Percentiles rank a stretch among this genome's conserved stretches.
Conservation (phyloP, 1,139 yeast genomes). For the Debaryomyces robertsiae region DNA sequence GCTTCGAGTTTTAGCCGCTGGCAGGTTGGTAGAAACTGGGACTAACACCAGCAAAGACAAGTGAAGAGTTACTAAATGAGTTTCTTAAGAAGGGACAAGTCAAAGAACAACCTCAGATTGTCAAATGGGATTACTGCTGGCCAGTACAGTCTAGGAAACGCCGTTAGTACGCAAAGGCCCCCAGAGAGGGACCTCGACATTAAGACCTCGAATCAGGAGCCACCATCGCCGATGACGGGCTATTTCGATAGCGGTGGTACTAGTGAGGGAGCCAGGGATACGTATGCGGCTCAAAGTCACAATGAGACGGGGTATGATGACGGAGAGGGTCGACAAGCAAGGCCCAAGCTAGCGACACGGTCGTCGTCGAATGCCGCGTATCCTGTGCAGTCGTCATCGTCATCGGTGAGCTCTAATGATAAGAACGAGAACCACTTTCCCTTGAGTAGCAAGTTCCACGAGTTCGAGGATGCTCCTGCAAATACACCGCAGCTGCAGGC, state of each 20-base stretch:
- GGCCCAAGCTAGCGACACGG: constrained; percentile 1
- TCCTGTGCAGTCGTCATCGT: constrained; percentile 6
- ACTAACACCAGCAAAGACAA: too few species aligned
- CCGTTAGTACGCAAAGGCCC: not conserved
- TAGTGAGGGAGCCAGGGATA: not conserved
- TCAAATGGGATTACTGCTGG: constrained; percentile 17
- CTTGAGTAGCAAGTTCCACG: constrained; percentile 12
- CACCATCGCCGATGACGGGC: constrained; percentile 16
- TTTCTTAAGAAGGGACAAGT: constrained; percentile 33
- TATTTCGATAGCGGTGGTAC: constrained; percentile 10
- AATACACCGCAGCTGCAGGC: not conserved
- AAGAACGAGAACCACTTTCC: constrained; percentile 8
- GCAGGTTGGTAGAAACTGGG: too few species aligned
- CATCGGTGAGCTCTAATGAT: constrained; percentile 8
- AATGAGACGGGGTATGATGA: not conserved
- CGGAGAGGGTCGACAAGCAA: not conserved
- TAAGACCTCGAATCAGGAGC: constrained; percentile 12
- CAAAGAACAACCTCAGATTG: constrained; percentile 22
- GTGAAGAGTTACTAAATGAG: constrained; percentile 22
- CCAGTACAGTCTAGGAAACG: constrained; percentile 6
- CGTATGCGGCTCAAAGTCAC: not conserved
- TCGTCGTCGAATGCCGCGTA: constrained; percentile 7
- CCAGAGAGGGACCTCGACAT: constrained; percentile 14
- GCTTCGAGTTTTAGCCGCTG: too few species aligned
- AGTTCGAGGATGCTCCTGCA: constrained; percentile 5